Evolutionary conservation across 805 yeast species (phyloP).

Genomic region (Ogataea populi-albae): DNA sequence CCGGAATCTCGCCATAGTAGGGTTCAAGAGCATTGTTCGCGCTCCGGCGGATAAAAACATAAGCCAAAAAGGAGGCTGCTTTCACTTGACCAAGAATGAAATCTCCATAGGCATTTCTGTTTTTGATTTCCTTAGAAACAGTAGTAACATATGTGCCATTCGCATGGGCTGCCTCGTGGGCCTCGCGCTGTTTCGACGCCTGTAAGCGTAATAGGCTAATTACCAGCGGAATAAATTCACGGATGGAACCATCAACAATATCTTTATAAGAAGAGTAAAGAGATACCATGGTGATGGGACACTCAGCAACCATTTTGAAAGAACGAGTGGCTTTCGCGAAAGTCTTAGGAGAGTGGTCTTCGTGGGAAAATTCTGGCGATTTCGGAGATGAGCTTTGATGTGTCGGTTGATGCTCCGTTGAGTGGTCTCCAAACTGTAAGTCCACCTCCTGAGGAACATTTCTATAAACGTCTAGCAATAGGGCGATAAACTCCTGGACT

Average conservation of each 20-base stretch:
- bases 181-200: constrained; percentile 75
- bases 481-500: constrained; percentile 74
- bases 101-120: constrained; percentile 80
- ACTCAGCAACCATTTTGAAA: constrained; percentile 89
- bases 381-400: constrained; percentile 33
- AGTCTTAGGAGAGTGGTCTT: constrained; percentile 43
- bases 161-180: constrained; percentile 55
- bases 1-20: constrained; percentile 71
- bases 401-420: constrained; percentile 4
- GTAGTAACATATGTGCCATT: constrained; percentile 61
- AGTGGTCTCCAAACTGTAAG: constrained; percentile 53
- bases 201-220: constrained; percentile 71
- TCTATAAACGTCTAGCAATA: constrained; percentile 72
- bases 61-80: constrained; percentile 92
- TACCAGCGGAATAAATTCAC: constrained; percentile 76
- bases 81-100: constrained; percentile 91
- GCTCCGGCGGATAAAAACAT: constrained; percentile 81
- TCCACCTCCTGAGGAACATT: constrained; percentile 75
- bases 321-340: constrained; percentile 71
- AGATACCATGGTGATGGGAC: constrained; percentile 95
- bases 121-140: constrained; percentile 70
- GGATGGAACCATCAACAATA: constrained; percentile 66
- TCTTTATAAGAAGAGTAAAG: constrained; percentile 84
- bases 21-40: constrained; percentile 61
- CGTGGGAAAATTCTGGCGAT: constrained; percentile 37